Percentiles rank a stretch among this genome's conserved stretches.
Evolutionary conservation across 2,329 filamentous ascomycete species (phyloP).

Genomic region (Colletotrichum somersetense): DNA sequence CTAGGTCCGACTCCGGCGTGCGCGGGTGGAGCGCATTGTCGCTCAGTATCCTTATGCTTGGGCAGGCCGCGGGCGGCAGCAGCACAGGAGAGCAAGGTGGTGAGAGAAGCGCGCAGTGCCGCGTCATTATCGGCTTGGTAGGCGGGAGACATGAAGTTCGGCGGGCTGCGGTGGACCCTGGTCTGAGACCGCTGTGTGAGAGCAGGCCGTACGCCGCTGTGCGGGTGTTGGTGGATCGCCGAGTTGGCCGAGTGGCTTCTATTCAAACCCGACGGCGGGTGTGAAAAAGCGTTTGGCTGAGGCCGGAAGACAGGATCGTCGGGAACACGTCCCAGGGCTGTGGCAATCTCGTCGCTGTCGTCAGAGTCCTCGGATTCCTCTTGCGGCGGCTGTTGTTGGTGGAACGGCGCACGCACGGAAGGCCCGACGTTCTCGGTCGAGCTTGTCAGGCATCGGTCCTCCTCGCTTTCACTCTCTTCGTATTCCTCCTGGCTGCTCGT

Average conservation of each 20-base stretch:
- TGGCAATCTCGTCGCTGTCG: constrained; percentile 80
- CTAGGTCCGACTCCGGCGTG: constrained; percentile 59
- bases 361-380: constrained; percentile 63
- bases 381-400: constrained; percentile 48
- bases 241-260: constrained; percentile 64
- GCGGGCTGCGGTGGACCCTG: constrained; percentile 59
- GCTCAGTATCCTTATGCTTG: constrained; percentile 68
- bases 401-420: constrained; percentile 47
- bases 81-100: constrained; percentile 93
- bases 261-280: constrained; percentile 73
- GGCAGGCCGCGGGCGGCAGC: constrained; percentile 87
- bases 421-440: constrained; percentile 66
- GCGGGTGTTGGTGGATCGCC: constrained; percentile 61
- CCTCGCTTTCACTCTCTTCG: constrained; percentile 92
- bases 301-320: constrained; percentile 77
- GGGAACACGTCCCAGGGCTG: constrained; percentile 76
- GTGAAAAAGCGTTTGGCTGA: constrained; percentile 92
- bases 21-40: constrained; percentile 45
- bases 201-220: constrained; percentile 64
- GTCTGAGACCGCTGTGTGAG: constrained; percentile 63
- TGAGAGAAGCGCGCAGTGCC: constrained; percentile 91
- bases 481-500: constrained; percentile 93
- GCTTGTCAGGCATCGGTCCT: constrained; percentile 75
- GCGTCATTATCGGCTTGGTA: constrained; percentile 93
- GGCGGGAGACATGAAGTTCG: constrained; percentile 78